These are phyloP conservation scores for Oidiodendron maius DNA, from an alignment of 495 filamentous ascomycete genomes.

Conservation along the genomic window DNA sequence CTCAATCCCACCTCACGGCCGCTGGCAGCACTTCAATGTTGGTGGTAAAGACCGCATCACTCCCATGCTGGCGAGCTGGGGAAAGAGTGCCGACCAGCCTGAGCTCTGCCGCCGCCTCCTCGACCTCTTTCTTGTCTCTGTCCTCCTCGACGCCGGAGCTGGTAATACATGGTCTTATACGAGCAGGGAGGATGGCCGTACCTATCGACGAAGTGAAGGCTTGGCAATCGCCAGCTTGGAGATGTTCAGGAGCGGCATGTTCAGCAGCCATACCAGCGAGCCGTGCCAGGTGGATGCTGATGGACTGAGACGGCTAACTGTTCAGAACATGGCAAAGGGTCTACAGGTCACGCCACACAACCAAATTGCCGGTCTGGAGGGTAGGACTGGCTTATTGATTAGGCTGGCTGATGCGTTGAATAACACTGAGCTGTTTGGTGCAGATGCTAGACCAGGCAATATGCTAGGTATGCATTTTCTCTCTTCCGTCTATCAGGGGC, in stretches of 20 bases:
- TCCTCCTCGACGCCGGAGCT: slow-evolving; percentile 82
- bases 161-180: slow-evolving; percentile 84
- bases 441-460: slow-evolving; percentile 80
- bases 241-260: slow-evolving; percentile 94
- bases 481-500: background rate
- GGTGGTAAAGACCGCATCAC: slow-evolving; percentile 73
- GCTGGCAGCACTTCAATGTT: slow-evolving; percentile 87
- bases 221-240: slow-evolving; percentile 90
- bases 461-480: slow-evolving; percentile 69
- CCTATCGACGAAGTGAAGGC: slow-evolving; percentile 84
- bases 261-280: slow-evolving; percentile 75
- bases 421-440: slow-evolving; percentile 80
- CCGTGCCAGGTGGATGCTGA: slow-evolving; percentile 85
- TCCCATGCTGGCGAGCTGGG: slow-evolving; percentile 64
- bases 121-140: slow-evolving; percentile 86
- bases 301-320: slow-evolving; percentile 69
- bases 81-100: slow-evolving; percentile 42
- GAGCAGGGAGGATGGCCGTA: slow-evolving; percentile 79
- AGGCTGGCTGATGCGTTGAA: slow-evolving; percentile 71
- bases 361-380: slow-evolving; percentile 81
- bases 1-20: slow-evolving; percentile 77
- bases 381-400: slow-evolving; percentile 74
- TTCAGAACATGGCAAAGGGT: slow-evolving; percentile 67
- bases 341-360: slow-evolving; percentile 80
- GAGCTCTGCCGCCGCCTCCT: slow-evolving; percentile 74